Base-by-base conservation (phyloP, 2,329 filamentous ascomycete species). In the Aspergillus hiratsukae region DNA sequence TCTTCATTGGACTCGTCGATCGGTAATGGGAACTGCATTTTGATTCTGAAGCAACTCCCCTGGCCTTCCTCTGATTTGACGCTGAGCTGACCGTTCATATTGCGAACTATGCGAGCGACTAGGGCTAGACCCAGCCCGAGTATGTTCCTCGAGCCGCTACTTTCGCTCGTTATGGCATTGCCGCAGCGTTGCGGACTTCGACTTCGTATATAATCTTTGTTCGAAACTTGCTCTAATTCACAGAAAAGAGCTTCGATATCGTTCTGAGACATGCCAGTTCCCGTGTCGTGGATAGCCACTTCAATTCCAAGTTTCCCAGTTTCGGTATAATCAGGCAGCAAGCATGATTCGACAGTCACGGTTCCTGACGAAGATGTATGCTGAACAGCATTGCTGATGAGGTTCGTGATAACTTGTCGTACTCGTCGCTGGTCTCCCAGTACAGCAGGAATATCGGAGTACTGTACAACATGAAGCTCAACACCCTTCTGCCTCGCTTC, bases 51-150 rank as follows among this genome's bases (percentile, higher is more conserved):
- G 52, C 89, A 82, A 19, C 91, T 92, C 0, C 92, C 91, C 64
- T 87, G 89, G 1, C 88, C 88, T 68, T 88, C 83, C 65, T 94
- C 90, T 0, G 91, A 96, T 66, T 91, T 93, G 1, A 96, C 76
- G 1, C 90, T 85, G 29, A 96, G 73, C 66, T 96, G 91, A 0
- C 91, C 92, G 57, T 93, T 87, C 89, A 96, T 94, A 66, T 91
- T 96, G n/a, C 87, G 84, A 31, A 96, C 81, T 37, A 91, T 90
- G 40, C 91, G 84, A 17, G 90, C 89, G n/a, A 96, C 91, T 11
- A 95, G 81, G 0, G 91, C 91, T n/a, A 96, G 80, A 0, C 91
- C 92, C 9, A 96, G 81, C 0, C 92, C 92, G 1, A 96, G 74
- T 0, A 85, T 86, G 9, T 77, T 75, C 52, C 76, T 76, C 14